Percentiles rank a stretch among this genome's conserved stretches.
phyloP scores from a whole-genome alignment of 192 early-diverging fungal species.

The Rhizoclosmatium globosum region DNA sequence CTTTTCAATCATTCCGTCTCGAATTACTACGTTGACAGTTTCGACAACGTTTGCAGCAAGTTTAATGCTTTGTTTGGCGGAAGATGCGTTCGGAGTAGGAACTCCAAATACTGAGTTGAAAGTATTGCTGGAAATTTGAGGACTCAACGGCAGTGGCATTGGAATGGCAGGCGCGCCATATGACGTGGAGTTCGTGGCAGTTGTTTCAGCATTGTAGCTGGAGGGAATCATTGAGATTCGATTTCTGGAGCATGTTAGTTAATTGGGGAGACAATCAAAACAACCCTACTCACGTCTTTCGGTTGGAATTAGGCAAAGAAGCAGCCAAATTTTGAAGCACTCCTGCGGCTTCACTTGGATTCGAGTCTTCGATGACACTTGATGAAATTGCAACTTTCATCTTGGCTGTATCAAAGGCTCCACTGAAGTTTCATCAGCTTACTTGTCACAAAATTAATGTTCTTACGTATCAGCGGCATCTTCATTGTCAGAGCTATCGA shows the following conservation, averaged over 20 bases:
- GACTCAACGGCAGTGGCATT: neutral
- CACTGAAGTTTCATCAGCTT: neutral
- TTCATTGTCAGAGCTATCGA: constrained; percentile 29
- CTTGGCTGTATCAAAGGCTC: neutral
- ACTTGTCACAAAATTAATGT: neutral
- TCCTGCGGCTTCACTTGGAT: constrained; percentile 31
- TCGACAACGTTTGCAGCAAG: constrained; percentile 42
- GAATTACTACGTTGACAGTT: constrained; percentile 50
- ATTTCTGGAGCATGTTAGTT: neutral
- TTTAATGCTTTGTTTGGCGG: constrained; percentile 2
- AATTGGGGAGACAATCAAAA: neutral
- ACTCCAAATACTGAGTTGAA: neutral
- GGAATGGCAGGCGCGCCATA: too few species aligned
- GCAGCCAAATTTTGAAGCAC: constrained; percentile 41
- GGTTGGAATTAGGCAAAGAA: constrained; percentile 21
- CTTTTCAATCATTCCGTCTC: constrained; percentile 47
- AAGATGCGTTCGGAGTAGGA: neutral
- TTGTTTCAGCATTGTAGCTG: neutral
- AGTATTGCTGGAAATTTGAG: neutral
- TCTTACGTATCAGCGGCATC: constrained; percentile 4
- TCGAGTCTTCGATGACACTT: constrained; percentile 44
- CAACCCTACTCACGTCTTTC: constrained; percentile 19
- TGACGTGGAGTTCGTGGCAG: too few species aligned
- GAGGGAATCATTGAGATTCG: neutral
- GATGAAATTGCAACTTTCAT: constrained; percentile 47